Percentiles rank a stretch among this genome's conserved stretches.
Conservation (phyloP, 495 filamentous ascomycete species). For the Hypoxylon fragiforme region DNA sequence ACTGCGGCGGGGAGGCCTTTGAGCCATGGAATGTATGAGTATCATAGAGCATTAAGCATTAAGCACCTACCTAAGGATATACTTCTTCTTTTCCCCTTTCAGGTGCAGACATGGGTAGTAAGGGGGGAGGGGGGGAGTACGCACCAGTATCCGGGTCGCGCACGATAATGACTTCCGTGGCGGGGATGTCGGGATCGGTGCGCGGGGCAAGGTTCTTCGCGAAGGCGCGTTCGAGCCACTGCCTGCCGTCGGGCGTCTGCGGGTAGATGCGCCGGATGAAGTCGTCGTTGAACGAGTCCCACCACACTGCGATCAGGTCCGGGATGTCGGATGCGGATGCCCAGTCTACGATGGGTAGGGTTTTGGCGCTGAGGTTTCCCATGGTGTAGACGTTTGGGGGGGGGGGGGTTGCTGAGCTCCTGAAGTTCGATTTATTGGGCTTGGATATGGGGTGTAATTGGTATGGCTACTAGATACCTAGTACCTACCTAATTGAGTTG, state of each 20-base stretch:
- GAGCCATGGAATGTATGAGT: not conserved
- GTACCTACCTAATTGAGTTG: no score
- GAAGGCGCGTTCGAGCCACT: conserved; percentile 18
- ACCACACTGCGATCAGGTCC: conserved; percentile 11
- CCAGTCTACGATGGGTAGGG: conserved; percentile 1
- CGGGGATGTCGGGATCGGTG: not conserved
- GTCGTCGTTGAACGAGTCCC: conserved; percentile 15
- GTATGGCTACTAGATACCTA: no score
- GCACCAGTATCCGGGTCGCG: conserved; percentile 9
- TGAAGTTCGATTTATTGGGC: not conserved
- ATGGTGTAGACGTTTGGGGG: not conserved
- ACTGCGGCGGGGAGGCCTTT: conserved; percentile 11
- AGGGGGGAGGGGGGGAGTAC: not conserved
- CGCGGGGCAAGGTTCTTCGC: not conserved
- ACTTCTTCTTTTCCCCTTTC: no score
- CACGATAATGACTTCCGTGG: conserved; percentile 5
- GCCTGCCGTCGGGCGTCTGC: conserved; percentile 14
- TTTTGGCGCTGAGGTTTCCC: not conserved
- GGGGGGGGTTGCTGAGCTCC: not conserved
- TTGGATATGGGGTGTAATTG: no score
- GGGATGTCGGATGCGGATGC: conserved; percentile 10
- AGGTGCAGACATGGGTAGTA: not conserved
- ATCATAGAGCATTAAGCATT: no score
- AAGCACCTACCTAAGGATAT: no score
- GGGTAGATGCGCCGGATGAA: conserved; percentile 14